Evolutionary conservation across 257 asterid species (phyloP).

Genomic region (Plantago major): DNA sequence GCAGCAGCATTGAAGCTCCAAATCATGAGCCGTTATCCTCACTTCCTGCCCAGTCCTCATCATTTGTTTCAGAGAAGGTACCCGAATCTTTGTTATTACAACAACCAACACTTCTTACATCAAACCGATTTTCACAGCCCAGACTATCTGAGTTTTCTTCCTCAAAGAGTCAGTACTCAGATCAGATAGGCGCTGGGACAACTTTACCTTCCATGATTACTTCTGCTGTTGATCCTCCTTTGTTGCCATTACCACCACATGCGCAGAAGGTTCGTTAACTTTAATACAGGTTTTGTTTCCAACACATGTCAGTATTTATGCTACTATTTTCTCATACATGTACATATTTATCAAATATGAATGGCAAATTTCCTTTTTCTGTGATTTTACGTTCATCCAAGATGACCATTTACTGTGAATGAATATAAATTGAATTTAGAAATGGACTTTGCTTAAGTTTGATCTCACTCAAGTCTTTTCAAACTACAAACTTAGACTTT

Average conservation of each 20-base stretch:
- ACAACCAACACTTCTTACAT: slow-evolving; percentile 36
- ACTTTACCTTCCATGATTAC: slow-evolving; percentile 27
- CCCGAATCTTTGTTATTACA: slow-evolving; percentile 35
- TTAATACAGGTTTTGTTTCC: background rate
- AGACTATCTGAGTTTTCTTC: slow-evolving; percentile 35
- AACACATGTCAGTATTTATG: too few species aligned
- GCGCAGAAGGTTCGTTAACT: slow-evolving; percentile 41
- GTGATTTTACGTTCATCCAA: background rate
- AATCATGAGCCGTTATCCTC: slow-evolving; percentile 29
- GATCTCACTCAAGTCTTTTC: background rate
- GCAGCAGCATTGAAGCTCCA: slow-evolving; percentile 32
- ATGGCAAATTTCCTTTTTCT: background rate
- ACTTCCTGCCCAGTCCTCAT: slow-evolving; percentile 31
- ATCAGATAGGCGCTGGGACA: slow-evolving; percentile 36
- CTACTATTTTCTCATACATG: background rate
- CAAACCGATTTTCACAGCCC: slow-evolving; percentile 45
- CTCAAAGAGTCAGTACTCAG: slow-evolving; percentile 26
- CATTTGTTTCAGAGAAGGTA: slow-evolving; percentile 34
- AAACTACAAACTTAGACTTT: slow-evolving; percentile 1
- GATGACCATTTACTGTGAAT: background rate
- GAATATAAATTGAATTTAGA: slow-evolving; percentile 1
- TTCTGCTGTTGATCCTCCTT: slow-evolving; percentile 48
- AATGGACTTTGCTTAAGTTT: background rate
- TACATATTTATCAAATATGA: background rate
- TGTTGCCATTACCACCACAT: slow-evolving; percentile 57